Evolutionary conservation across 2,329 filamentous ascomycete genomes (phyloP).

Genomic region (Monosporascus ibericus): DNA sequence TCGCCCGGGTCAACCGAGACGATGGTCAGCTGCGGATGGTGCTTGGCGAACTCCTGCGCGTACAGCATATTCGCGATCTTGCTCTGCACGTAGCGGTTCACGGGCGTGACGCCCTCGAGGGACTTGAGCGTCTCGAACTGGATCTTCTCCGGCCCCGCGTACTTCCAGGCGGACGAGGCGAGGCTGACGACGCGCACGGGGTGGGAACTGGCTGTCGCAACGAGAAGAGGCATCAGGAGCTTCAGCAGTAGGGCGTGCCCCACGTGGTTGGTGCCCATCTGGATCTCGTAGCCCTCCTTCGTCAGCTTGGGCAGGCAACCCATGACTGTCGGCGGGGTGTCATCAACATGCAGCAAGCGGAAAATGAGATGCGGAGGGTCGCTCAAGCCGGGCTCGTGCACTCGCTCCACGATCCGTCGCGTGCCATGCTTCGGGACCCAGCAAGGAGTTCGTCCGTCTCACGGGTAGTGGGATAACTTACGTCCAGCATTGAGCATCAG

Average conservation of each 20-base stretch:
- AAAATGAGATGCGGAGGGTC: no score
- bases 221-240: constrained; percentile 16
- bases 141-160: constrained; percentile 7
- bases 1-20: constrained; percentile 23
- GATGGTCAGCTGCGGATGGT: constrained; percentile 19
- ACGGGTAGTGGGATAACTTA: background rate
- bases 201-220: constrained; percentile 2
- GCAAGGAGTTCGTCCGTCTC: no score
- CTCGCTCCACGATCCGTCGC: no score
- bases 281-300: constrained; percentile 34
- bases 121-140: constrained; percentile 9
- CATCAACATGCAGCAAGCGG: background rate
- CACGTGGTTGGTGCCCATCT: constrained; percentile 38
- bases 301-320: constrained; percentile 24
- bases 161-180: constrained; percentile 3
- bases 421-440: no score
- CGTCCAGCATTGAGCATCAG: constrained; percentile 34
- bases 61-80: constrained; percentile 30
- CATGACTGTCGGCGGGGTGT: constrained; percentile 21
- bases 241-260: constrained; percentile 34
- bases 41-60: constrained; percentile 21
- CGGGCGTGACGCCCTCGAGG: background rate
- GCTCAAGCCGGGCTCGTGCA: no score
- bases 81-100: constrained; percentile 25
- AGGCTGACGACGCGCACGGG: constrained; percentile 8